Conservation (phyloP, 306 rosid species). For the Quercus aquifolioides region DNA sequence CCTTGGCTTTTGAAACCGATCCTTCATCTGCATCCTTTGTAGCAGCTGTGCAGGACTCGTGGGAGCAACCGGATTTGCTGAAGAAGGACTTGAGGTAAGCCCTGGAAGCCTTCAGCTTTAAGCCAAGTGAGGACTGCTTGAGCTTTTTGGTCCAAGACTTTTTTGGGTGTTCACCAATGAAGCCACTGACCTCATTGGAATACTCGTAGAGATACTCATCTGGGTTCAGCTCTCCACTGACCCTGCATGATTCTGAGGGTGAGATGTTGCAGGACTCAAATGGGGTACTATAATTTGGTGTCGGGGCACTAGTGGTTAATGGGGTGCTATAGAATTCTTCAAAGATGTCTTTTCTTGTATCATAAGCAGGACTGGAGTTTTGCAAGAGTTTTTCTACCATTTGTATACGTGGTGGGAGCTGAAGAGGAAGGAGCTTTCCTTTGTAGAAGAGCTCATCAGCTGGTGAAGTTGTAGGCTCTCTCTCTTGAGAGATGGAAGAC, state of each 20-base stretch:
- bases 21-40: slow-evolving; percentile 65
- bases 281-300: slow-evolving; percentile 76
- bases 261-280: slow-evolving; percentile 89
- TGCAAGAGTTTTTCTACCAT: slow-evolving; percentile 84
- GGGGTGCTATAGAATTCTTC: slow-evolving; percentile 82
- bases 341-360: slow-evolving; percentile 35
- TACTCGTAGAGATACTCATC: slow-evolving; percentile 52
- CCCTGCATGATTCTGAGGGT: slow-evolving; percentile 67
- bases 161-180: slow-evolving; percentile 39
- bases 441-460: slow-evolving; percentile 99
- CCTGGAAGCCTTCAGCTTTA: slow-evolving; percentile 81
- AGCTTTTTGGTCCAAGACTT: slow-evolving; percentile 83
- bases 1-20: slow-evolving; percentile 59
- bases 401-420: slow-evolving; percentile 84
- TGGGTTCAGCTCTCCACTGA: slow-evolving; percentile 66
- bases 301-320: slow-evolving; percentile 55
- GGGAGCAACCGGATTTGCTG: slow-evolving; percentile 76
- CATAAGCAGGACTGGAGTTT: slow-evolving; percentile 41
- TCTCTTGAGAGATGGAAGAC: slow-evolving; percentile 59
- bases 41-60: slow-evolving; percentile 64
- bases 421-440: slow-evolving; percentile 97
- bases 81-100: slow-evolving; percentile 83
- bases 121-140: slow-evolving; percentile 65
- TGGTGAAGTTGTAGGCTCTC: slow-evolving; percentile 75
- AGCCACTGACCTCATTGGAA: slow-evolving; percentile 28